These are phyloP conservation scores for Talaromyces borbonicus DNA, from an alignment of 495 filamentous ascomycete genomes.

Conservation along the genomic window DNA sequence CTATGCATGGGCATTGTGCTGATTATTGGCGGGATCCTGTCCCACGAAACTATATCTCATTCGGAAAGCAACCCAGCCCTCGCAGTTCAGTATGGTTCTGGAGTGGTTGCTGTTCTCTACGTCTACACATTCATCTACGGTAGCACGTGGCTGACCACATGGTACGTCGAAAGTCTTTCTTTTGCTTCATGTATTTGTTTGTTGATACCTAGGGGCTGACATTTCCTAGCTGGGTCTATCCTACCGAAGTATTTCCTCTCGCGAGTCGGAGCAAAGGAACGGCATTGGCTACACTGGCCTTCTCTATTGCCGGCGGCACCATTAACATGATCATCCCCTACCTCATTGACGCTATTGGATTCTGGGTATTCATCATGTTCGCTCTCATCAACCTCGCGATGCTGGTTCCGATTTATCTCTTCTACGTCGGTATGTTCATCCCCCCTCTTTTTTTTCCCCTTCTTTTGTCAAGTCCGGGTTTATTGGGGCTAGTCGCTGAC, in stretches of 20 bases:
- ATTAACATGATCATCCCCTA: slow-evolving; percentile 35
- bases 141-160: slow-evolving; percentile 37
- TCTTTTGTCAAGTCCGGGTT: no score
- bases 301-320: slow-evolving; percentile 37
- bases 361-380: slow-evolving; percentile 37
- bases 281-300: slow-evolving; percentile 35
- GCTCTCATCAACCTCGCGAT: slow-evolving; percentile 34
- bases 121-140: slow-evolving; percentile 38
- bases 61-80: slow-evolving; percentile 4
- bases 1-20: slow-evolving; percentile 12
- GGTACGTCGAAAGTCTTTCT: slow-evolving; percentile 24
- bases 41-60: slow-evolving; percentile 10
- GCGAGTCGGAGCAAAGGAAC: slow-evolving; percentile 37
- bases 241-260: slow-evolving; percentile 47
- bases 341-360: slow-evolving; percentile 27
- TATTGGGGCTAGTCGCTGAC: no score
- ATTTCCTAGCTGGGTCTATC: slow-evolving; percentile 41
- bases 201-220: no score
- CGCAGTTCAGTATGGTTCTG: slow-evolving; percentile 13
- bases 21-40: slow-evolving; percentile 13
- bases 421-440: no score
- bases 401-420: slow-evolving; percentile 32
- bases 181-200: no score
- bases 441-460: no score
- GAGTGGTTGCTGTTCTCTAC: slow-evolving; percentile 34